These are phyloP conservation scores for Tarenaya hassleriana DNA, from an alignment of 345 rosid genomes.

Conservation along the genomic window DNA sequence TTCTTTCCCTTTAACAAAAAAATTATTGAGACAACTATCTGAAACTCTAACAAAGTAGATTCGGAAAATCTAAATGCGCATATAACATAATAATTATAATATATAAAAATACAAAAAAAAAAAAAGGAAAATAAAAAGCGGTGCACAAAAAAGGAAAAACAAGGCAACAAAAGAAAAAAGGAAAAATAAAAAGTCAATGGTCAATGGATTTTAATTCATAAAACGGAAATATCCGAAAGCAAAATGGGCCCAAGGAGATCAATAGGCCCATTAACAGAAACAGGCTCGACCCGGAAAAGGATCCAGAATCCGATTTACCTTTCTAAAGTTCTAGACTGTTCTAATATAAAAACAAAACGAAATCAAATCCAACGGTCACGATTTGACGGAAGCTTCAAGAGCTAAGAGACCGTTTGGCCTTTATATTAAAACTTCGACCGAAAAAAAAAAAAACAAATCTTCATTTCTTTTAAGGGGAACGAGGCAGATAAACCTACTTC, in stretches of 20 bases:
- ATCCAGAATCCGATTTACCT: conserved; percentile 13
- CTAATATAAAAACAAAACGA: background rate
- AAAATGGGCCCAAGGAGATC: conserved; percentile 21
- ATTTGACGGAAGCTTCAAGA: conserved; percentile 20
- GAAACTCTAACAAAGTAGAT: no score
- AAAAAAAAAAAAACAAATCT: background rate
- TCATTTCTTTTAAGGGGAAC: background rate
- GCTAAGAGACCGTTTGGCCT: conserved; percentile 6
- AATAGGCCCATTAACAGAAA: background rate
- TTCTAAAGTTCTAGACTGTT: conserved; percentile 20
- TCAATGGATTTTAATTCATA: no score
- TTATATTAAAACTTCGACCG: background rate
- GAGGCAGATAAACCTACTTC: conserved; percentile 12
- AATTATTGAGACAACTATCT: no score
- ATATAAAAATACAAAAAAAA: no score
- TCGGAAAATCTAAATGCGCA: no score
- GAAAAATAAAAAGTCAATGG: no score
- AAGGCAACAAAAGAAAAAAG: no score
- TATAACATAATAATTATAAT: no score
- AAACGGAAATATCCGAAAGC: no score
- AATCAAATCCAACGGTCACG: conserved; percentile 16
- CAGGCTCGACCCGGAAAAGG: background rate
- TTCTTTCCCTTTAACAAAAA: no score
- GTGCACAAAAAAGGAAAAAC: no score
- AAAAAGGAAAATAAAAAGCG: no score